A percentile compares a stretch with the other conserved stretches of the same genome.
phyloP scores from a whole-genome alignment of 768 basidiomycete genomes.

The Lyophyllum shimeji region DNA sequence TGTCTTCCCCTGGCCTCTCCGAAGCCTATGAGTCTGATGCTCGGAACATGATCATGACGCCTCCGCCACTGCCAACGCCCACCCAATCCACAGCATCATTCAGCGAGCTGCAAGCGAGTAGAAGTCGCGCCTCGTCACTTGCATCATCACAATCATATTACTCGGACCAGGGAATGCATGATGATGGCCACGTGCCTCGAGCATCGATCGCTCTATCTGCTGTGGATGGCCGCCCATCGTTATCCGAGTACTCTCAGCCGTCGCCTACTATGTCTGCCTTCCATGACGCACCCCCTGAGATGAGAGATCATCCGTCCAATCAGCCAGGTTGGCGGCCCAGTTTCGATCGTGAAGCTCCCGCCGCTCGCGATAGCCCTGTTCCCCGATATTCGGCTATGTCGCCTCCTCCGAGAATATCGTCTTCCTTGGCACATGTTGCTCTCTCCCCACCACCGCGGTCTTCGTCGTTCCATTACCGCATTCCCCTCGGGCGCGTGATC shows the following conservation, averaged over 20 bases:
- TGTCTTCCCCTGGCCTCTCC: slow-evolving; percentile 54
- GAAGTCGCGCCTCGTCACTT: slow-evolving; percentile 24
- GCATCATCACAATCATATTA: slow-evolving; percentile 30
- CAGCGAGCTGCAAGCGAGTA: slow-evolving; percentile 19
- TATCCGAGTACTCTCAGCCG: slow-evolving; percentile 67
- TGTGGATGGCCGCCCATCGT: slow-evolving; percentile 48
- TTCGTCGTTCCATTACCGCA: slow-evolving; percentile 29
- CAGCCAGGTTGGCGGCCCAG: slow-evolving; percentile 26
- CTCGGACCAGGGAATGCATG: slow-evolving; percentile 36
- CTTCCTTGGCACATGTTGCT: slow-evolving; percentile 54
- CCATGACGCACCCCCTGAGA: slow-evolving; percentile 50
- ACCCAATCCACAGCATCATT: slow-evolving; percentile 28
- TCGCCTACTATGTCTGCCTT: slow-evolving; percentile 85
- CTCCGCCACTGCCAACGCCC: slow-evolving; percentile 39
- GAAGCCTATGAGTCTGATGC: slow-evolving; percentile 39
- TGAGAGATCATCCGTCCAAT: slow-evolving; percentile 22
- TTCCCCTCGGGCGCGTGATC: slow-evolving; percentile 15
- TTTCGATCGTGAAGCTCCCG: slow-evolving; percentile 20
- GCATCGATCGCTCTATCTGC: slow-evolving; percentile 54
- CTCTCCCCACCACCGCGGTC: slow-evolving; percentile 58
- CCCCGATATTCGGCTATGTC: slow-evolving; percentile 42
- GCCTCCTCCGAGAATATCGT: slow-evolving; percentile 65
- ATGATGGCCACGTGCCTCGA: slow-evolving; percentile 34
- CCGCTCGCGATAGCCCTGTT: slow-evolving; percentile 25
- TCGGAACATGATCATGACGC: slow-evolving; percentile 34